Evolutionary conservation across 768 basidiomycete species (phyloP).

Genomic region (Russula vinacea): DNA sequence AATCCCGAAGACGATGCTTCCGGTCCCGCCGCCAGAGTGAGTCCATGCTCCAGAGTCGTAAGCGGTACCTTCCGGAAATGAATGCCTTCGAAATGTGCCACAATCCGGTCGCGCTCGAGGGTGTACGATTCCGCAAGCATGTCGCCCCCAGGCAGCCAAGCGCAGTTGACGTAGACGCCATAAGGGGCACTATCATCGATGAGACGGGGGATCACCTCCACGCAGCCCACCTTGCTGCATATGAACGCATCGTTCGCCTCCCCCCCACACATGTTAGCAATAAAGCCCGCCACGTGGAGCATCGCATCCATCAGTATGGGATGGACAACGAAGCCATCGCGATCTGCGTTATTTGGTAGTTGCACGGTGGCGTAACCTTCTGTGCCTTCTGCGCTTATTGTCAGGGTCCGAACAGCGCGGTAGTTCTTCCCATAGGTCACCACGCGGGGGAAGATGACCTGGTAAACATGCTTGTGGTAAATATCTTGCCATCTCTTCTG

Average conservation of each 20-base stretch:
- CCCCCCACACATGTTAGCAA: conserved; percentile 56
- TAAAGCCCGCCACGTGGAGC: conserved; percentile 66
- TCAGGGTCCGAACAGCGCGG: conserved; percentile 55
- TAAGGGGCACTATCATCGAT: conserved; percentile 45
- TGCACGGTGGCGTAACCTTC: conserved; percentile 52
- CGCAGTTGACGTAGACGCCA: conserved; percentile 50
- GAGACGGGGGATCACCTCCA: conserved; percentile 46
- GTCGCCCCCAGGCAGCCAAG: conserved; percentile 45
- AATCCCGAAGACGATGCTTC: background rate
- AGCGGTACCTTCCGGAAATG: conserved; percentile 57
- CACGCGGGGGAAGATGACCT: conserved; percentile 64
- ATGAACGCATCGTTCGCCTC: conserved; percentile 58
- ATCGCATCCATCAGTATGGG: conserved; percentile 65
- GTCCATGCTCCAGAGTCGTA: conserved; percentile 46
- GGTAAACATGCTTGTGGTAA: conserved; percentile 56
- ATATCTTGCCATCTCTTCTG: conserved; percentile 41
- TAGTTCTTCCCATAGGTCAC: conserved; percentile 60
- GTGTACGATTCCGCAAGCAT: conserved; percentile 54
- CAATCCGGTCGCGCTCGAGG: conserved; percentile 43
- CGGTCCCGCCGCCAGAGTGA: conserved; percentile 39
- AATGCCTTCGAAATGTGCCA: conserved; percentile 56
- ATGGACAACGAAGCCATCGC: conserved; percentile 43
- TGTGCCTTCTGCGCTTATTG: conserved; percentile 46
- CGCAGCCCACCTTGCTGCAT: conserved; percentile 52
- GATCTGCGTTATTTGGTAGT: conserved; percentile 39